Base-by-base conservation (phyloP, 2,329 filamentous ascomycete species). In the Aspergillus puulaauensis region DNA sequence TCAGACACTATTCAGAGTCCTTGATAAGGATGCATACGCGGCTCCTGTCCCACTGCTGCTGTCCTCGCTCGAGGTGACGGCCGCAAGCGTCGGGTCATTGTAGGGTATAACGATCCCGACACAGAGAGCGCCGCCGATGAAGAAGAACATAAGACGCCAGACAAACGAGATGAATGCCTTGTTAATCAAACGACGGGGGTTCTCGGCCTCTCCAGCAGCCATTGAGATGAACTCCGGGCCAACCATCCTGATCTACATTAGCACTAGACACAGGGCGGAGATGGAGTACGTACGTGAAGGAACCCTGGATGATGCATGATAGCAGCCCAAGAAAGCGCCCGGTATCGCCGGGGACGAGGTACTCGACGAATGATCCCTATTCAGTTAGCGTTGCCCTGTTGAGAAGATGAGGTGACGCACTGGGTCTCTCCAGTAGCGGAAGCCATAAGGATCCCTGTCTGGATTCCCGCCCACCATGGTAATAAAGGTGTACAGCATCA, bases 391-490 rank as follows among this genome's bases (percentile, higher is more conserved):
- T 17, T 2, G 8, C 12, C 3, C 7, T 6, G 5, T 11, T 6
- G 27, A 8, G 24, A 9, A 12, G 6, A 14, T 6, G 3, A 2
- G 45, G 15, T 12, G 17, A 60, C 60, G 2, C 23, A 68, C 88
- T 0, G 89, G 88, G 27, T 77, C 61, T 6, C 66, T 71, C 77
- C 86, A 89, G 66, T 86, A 83, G 15, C 86, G 81, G 68, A 92
- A 92, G 0, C 89, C 89, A 61, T 90, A 89, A 0, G 81, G 77
- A 64, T 91, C 87, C 51, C 83, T 79, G 1, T 84, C 70, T 0
- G 90, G 90, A 65, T 93, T 93, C 2, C 88, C 90, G 7, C 90
- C 90, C 0, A 93, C 78, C 86, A 93, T 92, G 57, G 87, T 86
- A 59, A 95, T 79, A 65, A 95, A 90, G 2, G 90, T 92, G 49